Base-by-base conservation (phyloP, 768 basidiomycete species). In the Hericium alpestre region DNA sequence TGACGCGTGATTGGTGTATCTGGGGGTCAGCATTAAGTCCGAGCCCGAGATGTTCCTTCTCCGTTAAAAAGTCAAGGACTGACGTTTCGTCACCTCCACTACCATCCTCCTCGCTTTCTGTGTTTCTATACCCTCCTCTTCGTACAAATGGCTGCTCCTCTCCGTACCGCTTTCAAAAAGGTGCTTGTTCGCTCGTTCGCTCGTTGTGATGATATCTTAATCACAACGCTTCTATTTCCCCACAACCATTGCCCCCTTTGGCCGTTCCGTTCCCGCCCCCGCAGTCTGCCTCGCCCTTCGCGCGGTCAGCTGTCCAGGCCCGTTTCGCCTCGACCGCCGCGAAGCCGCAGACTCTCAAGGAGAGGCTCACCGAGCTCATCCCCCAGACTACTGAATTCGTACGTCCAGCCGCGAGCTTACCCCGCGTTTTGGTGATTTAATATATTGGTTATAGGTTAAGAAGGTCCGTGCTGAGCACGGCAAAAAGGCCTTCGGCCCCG, bases 331-430 rank as follows among this genome's bases (percentile, higher is more conserved):
- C 86, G n/a, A 77, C 84, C 15, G 72, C 77, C 47, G 67, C 80
- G 32, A 87, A 85, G 71, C 80, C 80, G 47, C 77, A 80, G 58
- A 83, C 90, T 25, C 80, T 98, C 69, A 95, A 94, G 76, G 93
- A 97, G 73, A 82, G 92, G 54, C 79, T 98, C 59, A 82, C 90
- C 38, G 90, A 96, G 74, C 83, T 97, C 71, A 97, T 98, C 65
- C 95, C 95, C 58, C 76, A 78, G 60, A 87, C 95, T 68, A 80
- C 86, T 57, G 86, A 88, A 68, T 81, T 83, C 68, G 86, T 86
- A 51, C 51, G 76, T 67, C 6, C 49, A 22, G 23, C 49, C n/a
- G 48, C 23, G 20, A 32, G 8, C 8, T 48, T 41, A 53, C 38
- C 32, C 11, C 18, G 43, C 16, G 38, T 52, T 37, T 12, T n/a